Evolutionary conservation across 2,329 filamentous ascomycete species (phyloP), one percentile per base, ranked within the genome.

Genomic region (Periconia sp.): DNA sequence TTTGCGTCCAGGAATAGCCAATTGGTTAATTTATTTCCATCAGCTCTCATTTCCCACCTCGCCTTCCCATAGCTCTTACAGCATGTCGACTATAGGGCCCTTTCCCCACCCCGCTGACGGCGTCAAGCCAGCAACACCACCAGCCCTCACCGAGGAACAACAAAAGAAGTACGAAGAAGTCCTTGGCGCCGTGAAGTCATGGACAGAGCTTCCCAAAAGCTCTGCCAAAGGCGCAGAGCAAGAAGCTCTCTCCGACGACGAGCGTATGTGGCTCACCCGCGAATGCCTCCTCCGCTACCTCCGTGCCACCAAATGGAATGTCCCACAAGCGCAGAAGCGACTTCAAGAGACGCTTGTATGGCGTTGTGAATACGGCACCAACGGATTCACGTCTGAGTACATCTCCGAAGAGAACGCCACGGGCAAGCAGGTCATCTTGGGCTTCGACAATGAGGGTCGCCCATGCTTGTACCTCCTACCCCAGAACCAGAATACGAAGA

Each of bases 371-470:
- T 99, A 96, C 69, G 92, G 91, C 45, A 81, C 95, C 53, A 86
- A 83, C 49, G 70, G 76, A 52, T 84, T 92, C 68, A 92, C 91
- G 0, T 81, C 89, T 10, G 92, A 97, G 9, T 89, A 96, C 76
- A 93, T 97, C 67, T 91, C 89, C 1, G 86, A 90, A 13, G 94
- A 99, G 79, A 96, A 97, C 74, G 92, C 93, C 78, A 97, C 93
- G 10, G 94, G 94, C 62, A 99, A 99, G 80, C 93, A 97, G 74
- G 82, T 96, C 53, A 82, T 96, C 53, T 75, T 94, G 18, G 94
- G 94, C 41, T 99, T 86, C 75, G 94, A 99, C 77, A 90, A 88
- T 54, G 80, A 91, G 56, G 89, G 83, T 47, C 82, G 93, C n/a
- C 91, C 92, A 1, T 97, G 92, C 73, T 85, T 94, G 67, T 97